Evolutionary conservation across 148 eudicot genomes (phyloP).

Genomic region (Fagopyrum homotropicum): DNA sequence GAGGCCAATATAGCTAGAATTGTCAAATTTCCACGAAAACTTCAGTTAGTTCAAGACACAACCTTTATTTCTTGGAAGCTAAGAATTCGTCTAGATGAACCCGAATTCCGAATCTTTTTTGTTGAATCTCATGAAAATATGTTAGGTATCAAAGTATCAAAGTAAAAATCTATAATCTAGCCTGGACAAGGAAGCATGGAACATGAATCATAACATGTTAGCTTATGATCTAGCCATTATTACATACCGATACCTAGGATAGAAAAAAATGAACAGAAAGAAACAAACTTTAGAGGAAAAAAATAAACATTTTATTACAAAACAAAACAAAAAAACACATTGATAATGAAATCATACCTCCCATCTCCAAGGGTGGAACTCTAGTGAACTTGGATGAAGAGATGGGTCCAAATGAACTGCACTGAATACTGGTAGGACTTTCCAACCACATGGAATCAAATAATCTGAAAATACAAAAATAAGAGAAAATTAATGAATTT

Average conservation of each 20-base stretch:
- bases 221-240: neutral
- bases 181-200: neutral
- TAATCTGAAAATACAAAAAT: constrained; percentile 24
- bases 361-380: constrained; percentile 66
- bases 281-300: neutral
- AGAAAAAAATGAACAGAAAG: neutral
- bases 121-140: neutral
- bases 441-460: constrained; percentile 56
- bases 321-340: neutral
- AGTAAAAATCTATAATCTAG: neutral
- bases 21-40: neutral
- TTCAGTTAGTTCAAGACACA: neutral
- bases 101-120: neutral
- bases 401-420: constrained; percentile 66
- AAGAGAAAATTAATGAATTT: neutral
- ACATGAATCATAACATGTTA: neutral
- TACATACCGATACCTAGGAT: neutral
- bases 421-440: constrained; percentile 56
- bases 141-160: neutral
- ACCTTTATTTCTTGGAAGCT: neutral
- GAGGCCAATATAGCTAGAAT: neutral
- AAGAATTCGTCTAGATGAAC: neutral
- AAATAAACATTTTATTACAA: too few species aligned
- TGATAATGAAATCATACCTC: constrained; percentile 29
- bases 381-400: constrained; percentile 36